Evolutionary conservation across 1,284 basidiomycete genomes (phyloP), one percentile per base, ranked within the genome.

Genomic region (Sphagnurus paluster): DNA sequence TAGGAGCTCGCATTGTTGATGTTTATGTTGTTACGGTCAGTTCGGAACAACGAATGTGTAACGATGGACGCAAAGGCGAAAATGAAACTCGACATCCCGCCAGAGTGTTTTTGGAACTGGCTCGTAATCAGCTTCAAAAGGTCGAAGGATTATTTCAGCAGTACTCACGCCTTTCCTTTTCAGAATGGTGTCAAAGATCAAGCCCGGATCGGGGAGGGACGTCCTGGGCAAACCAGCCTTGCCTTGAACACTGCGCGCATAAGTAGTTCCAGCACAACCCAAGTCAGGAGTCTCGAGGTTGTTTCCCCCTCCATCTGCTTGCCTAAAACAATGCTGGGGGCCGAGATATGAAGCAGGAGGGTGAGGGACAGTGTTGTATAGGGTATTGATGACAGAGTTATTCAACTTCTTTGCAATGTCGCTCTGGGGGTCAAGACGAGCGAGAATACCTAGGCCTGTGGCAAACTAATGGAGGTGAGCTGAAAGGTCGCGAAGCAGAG

Each of bases 1-100:
- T 83, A 83, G 2, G 76, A 79, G 29, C 72, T 75, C 3, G 81
- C 75, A 32, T 75, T 66, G 61, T 84, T 84, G 56, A 75, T 74
- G 35, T 59, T 66, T 49, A 60, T 63, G 46, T 75, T 64, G 1
- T 52, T 41, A 8, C 52, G 52, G 42, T 70, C 66, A 1, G 72
- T 72, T 10, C 69, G 56, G 65, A 77, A 77, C 14, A 76, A 55
- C 3, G 70, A 70, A 46, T 75, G 75, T 13, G 68, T 74, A 45
- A 76, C 69, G 20, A 76, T 59, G 1, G 70, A 64, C 0, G 74
- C 73, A 42, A 71, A 75, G 1, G 73, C 70, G 50, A 80, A 79
- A 29, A 70, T 74, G 40, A 77, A 53, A 42, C 69, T 72, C 7
- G 75, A 77, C 51, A 75, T 71, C 0, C 77, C 76, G 7, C 68